Evolutionary conservation across 164 flowering plant genomes (phyloP).

Genomic region (Magnolia kwangsiensis): DNA sequence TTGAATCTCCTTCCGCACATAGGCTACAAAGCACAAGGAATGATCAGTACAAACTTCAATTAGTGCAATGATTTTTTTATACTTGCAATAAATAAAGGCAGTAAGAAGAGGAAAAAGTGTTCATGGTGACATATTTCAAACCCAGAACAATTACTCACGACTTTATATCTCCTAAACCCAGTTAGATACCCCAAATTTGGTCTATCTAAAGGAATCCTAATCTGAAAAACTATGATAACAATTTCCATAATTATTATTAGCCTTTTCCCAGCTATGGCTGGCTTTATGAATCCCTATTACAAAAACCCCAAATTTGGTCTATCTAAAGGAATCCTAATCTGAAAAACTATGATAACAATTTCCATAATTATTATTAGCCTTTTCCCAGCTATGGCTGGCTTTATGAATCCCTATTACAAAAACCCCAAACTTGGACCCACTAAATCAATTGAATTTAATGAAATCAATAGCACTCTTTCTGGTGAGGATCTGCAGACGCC

Average conservation of each 20-base stretch:
- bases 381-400: background rate
- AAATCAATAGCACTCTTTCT: background rate
- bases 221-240: background rate
- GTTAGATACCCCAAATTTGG: background rate
- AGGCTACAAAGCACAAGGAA: slow-evolving; percentile 42
- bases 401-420: background rate
- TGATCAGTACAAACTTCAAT: background rate
- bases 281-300: background rate
- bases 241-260: too few relatives aligned
- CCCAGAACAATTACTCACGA: background rate
- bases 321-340: background rate
- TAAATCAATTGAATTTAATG: background rate
- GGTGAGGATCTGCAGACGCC: background rate
- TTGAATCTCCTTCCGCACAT: slow-evolving; percentile 76
- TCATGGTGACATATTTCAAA: background rate
- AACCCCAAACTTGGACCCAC: background rate
- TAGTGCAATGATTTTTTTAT: background rate
- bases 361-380: too few relatives aligned
- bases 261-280: background rate
- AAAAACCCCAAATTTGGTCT: background rate
- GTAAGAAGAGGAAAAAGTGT: background rate
- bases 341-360: too few relatives aligned
- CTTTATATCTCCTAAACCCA: background rate
- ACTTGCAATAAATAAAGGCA: background rate
- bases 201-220: background rate